A percentile compares a stretch with the other conserved stretches of the same genome.
These are phyloP conservation scores for Rhizopus arrhizus DNA, from an alignment of 371 early-diverging fungal species.

Conservation along the genomic window DNA sequence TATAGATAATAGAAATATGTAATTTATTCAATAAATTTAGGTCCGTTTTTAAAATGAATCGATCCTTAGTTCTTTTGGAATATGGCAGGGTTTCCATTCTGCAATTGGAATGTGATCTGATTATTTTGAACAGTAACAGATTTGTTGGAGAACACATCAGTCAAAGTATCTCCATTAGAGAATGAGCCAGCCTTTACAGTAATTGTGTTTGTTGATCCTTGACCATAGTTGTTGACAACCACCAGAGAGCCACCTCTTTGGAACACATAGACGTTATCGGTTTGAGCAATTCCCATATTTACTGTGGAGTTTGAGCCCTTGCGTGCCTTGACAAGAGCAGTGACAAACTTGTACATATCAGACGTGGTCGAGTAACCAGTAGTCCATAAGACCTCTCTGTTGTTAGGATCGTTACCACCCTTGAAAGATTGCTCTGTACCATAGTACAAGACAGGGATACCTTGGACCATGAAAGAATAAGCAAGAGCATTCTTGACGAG, in stretches of 20 bases:
- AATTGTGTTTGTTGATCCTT: slow-evolving; percentile 17
- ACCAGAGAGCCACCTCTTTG: slow-evolving; percentile 24
- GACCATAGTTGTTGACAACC: slow-evolving; percentile 32
- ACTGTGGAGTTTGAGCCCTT: slow-evolving; percentile 14
- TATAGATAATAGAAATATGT: too few relatives aligned
- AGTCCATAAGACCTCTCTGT: slow-evolving; percentile 45
- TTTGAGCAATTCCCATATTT: slow-evolving; percentile 12
- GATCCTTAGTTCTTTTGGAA: slow-evolving; percentile 1
- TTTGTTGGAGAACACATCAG: slow-evolving; percentile 22
- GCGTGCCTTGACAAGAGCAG: slow-evolving; percentile 16
- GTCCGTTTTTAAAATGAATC: too few relatives aligned
- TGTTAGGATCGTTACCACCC: slow-evolving; percentile 41
- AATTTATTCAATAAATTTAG: too few relatives aligned
- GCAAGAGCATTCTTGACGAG: slow-evolving; percentile 14
- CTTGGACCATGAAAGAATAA: slow-evolving; percentile 15
- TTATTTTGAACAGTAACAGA: slow-evolving; percentile 21
- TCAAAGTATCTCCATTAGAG: slow-evolving; percentile 17
- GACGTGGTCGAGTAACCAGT: slow-evolving; percentile 17
- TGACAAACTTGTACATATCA: slow-evolving; percentile 31
- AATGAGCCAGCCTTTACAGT: slow-evolving; percentile 27
- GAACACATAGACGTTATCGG: slow-evolving; percentile 27
- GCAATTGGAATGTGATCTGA: slow-evolving; percentile 22
- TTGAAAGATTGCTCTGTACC: slow-evolving; percentile 47
- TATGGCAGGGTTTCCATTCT: slow-evolving; percentile 27
- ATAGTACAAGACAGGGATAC: slow-evolving; percentile 44